Conservation (phyloP, 108 stramenopile genomes). For the Asterionellopsis glacialis region DNA sequence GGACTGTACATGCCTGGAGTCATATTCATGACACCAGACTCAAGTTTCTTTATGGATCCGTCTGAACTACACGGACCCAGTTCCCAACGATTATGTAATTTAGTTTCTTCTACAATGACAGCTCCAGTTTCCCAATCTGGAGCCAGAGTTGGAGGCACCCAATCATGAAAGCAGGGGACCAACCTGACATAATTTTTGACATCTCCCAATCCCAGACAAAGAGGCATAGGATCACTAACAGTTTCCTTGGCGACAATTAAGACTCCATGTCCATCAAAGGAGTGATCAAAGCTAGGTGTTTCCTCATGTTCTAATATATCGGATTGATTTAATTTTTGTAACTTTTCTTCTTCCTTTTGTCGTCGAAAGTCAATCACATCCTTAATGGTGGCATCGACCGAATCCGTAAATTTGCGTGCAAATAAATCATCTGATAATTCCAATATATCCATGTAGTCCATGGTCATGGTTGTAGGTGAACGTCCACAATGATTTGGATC, state of each 20-base stretch:
- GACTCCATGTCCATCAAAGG: slow-evolving; percentile 77
- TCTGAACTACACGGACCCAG: slow-evolving; percentile 82
- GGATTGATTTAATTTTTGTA: slow-evolving; percentile 10
- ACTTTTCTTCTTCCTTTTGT: slow-evolving; percentile 39
- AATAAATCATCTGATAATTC: slow-evolving; percentile 82
- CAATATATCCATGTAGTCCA: slow-evolving; percentile 77
- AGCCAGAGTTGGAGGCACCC: slow-evolving; percentile 57
- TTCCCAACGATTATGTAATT: slow-evolving; percentile 74
- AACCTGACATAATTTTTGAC: slow-evolving; percentile 44
- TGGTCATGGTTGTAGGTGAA: slow-evolving; percentile 82
- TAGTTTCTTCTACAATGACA: slow-evolving; percentile 75
- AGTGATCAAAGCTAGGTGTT: slow-evolving; percentile 14
- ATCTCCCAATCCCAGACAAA: slow-evolving; percentile 69
- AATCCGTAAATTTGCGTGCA: slow-evolving; percentile 83
- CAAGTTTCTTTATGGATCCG: slow-evolving; percentile 52
- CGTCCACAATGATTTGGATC: slow-evolving; percentile 87
- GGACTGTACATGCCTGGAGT: slow-evolving; percentile 55
- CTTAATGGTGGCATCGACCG: slow-evolving; percentile 56
- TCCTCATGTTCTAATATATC: background rate
- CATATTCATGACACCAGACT: slow-evolving; percentile 55
- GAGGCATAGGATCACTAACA: slow-evolving; percentile 40
- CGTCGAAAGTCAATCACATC: slow-evolving; percentile 61
- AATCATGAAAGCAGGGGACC: slow-evolving; percentile 77
- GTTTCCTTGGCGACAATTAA: slow-evolving; percentile 84
- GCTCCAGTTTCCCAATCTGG: slow-evolving; percentile 78